Conservation (phyloP, 768 basidiomycete species). For the Lentinula guzmanii region DNA sequence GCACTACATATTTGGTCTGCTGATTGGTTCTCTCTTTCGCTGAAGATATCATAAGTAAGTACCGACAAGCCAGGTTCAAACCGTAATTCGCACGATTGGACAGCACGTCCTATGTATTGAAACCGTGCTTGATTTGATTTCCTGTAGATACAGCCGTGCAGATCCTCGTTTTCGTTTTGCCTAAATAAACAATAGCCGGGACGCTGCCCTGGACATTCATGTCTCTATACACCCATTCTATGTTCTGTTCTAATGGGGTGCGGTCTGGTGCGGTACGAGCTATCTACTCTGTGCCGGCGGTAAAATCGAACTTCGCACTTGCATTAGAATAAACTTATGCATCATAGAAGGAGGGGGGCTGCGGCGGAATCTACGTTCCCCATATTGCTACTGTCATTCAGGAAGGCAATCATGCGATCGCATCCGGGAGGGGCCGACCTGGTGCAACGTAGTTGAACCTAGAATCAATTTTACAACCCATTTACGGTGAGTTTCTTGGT, state of each 20-base stretch:
- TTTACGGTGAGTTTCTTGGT: neutral
- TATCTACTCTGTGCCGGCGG: too few species aligned
- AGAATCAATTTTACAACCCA: conserved; percentile 9
- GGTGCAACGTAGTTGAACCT: conserved; percentile 22
- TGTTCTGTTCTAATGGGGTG: conserved; percentile 13
- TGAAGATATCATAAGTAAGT: neutral
- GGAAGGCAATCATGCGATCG: conserved; percentile 22
- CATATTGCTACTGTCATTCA: conserved; percentile 30
- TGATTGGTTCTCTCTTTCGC: neutral
- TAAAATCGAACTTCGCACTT: conserved; percentile 7
- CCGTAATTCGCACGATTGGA: conserved; percentile 21
- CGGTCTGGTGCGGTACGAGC: too few species aligned
- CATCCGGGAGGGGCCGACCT: conserved; percentile 10
- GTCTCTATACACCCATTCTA: conserved; percentile 31
- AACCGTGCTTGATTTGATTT: conserved; percentile 1
- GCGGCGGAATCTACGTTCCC: conserved; percentile 28
- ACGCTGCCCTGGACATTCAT: conserved; percentile 25
- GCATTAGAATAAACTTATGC: conserved; percentile 13
- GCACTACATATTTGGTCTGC: conserved; percentile 19
- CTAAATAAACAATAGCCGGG: conserved; percentile 23
- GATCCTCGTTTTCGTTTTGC: conserved; percentile 20
- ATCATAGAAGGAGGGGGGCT: conserved; percentile 19
- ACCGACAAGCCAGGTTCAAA: conserved; percentile 8
- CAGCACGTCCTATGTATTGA: conserved; percentile 17
- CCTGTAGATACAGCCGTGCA: conserved; percentile 18